These are phyloP conservation scores for Populus hybrid DNA, from an alignment of 441 rosid genomes.

Conservation along the genomic window DNA sequence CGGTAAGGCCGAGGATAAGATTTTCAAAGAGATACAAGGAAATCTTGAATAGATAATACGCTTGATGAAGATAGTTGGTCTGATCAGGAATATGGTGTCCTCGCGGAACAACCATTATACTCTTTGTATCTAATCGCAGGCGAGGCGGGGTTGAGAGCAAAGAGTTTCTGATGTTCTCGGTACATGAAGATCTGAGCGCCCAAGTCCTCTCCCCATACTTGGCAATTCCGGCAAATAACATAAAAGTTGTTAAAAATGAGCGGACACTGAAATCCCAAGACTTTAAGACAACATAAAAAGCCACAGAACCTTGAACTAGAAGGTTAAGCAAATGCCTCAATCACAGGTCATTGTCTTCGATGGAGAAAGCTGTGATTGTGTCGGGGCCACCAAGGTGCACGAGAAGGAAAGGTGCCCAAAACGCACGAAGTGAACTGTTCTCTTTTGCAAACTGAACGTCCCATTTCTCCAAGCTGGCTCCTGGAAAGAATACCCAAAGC, in stretches of 20 bases:
- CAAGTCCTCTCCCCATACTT: slow-evolving; percentile 3
- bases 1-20: neutral
- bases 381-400: slow-evolving; percentile 2
- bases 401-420: slow-evolving; percentile 4
- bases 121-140: neutral
- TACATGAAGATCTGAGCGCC: neutral
- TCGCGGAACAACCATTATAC: neutral
- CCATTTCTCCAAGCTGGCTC: neutral
- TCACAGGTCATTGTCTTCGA: slow-evolving; percentile 1
- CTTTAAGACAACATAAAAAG: neutral
- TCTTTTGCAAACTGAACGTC: neutral
- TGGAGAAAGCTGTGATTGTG: neutral
- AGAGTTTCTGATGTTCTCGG: neutral
- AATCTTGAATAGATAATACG: slow-evolving; percentile 1
- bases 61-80: neutral
- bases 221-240: neutral
- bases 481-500: neutral
- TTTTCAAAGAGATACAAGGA: slow-evolving; percentile 10
- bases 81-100: neutral
- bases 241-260: neutral
- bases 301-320: neutral
- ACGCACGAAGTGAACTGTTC: neutral
- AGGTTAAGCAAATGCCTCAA: slow-evolving; percentile 1
- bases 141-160: neutral
- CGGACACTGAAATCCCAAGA: neutral